Evolutionary conservation across 2,329 filamentous ascomycete genomes (phyloP).

Genomic region (Aspergillus caelatus): DNA sequence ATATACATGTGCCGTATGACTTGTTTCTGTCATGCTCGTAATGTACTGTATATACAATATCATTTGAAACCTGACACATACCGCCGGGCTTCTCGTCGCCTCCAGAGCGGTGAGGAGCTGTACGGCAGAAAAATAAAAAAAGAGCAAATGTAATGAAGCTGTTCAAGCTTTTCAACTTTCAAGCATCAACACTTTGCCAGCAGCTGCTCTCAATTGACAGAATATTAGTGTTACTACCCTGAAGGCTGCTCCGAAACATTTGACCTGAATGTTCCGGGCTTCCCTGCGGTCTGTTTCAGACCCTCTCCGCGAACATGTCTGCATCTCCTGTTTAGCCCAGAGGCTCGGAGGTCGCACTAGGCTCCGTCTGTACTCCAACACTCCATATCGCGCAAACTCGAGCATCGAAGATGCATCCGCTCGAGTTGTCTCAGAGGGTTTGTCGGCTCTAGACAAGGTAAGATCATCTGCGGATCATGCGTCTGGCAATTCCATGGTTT

Average conservation of each 20-base stretch:
- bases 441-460: constrained; percentile 13
- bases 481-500: neutral
- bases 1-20: neutral
- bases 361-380: constrained; percentile 30
- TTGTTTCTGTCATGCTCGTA: neutral
- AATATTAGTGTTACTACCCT: neutral
- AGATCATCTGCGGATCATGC: neutral
- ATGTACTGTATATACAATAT: neutral
- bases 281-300: constrained; percentile 41
- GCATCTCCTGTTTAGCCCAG: constrained; percentile 36
- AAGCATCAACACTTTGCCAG: neutral
- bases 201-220: constrained; percentile 5
- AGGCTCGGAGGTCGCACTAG: constrained; percentile 26
- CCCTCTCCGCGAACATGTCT: constrained; percentile 39
- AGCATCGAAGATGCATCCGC: neutral
- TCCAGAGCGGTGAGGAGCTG: constrained; percentile 15
- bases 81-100: neutral
- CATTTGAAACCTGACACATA: neutral
- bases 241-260: neutral
- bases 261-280: constrained; percentile 40
- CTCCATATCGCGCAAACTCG: constrained; percentile 18
- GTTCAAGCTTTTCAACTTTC: constrained; percentile 5
- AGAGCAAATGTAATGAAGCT: constrained; percentile 1
- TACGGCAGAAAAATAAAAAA: constrained; percentile 21
- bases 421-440: constrained; percentile 1